A percentile compares a stretch with the other conserved stretches of the same genome.
phyloP scores from a whole-genome alignment of 345 rosid genomes.

The Physaria fendleri region DNA sequence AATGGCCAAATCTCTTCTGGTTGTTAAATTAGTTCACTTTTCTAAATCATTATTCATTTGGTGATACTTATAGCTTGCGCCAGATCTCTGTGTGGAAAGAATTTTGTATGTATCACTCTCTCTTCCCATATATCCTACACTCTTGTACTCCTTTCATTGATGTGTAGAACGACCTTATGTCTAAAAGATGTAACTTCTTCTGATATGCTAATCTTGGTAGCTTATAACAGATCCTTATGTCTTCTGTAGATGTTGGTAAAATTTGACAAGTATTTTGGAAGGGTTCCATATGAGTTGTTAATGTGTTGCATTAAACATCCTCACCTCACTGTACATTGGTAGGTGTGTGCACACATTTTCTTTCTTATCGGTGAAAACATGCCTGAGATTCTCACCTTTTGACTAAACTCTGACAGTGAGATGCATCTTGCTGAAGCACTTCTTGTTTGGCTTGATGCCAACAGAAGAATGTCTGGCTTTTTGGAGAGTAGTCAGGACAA shows the following conservation, averaged over 20 bases:
- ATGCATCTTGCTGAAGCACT: slow-evolving; percentile 63
- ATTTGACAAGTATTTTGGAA: slow-evolving; percentile 40
- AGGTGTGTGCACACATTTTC: background rate
- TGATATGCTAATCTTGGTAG: slow-evolving; percentile 1
- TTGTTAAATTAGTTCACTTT: slow-evolving; percentile 1
- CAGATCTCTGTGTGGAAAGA: slow-evolving; percentile 51
- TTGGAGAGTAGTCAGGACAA: slow-evolving; percentile 25
- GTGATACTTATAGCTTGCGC: slow-evolving; percentile 50
- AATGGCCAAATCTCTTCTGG: background rate
- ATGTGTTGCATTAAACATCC: slow-evolving; percentile 52
- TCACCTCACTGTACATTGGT: slow-evolving; percentile 59
- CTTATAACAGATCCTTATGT: slow-evolving; percentile 18
- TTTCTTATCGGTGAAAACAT: slow-evolving; percentile 2
- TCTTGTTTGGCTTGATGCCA: slow-evolving; percentile 54
- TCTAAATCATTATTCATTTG: background rate
- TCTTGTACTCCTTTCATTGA: background rate
- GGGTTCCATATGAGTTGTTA: slow-evolving; percentile 48
- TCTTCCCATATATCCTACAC: background rate
- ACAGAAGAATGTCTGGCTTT: slow-evolving; percentile 25
- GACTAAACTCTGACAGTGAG: slow-evolving; percentile 49
- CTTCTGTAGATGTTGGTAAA: slow-evolving; percentile 56
- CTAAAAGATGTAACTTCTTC: background rate
- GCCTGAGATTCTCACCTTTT: slow-evolving; percentile 32
- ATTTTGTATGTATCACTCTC: slow-evolving; percentile 49
- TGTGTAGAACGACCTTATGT: background rate